Conservation (phyloP, 495 filamentous ascomycete species). For the Neurospora sp. region DNA sequence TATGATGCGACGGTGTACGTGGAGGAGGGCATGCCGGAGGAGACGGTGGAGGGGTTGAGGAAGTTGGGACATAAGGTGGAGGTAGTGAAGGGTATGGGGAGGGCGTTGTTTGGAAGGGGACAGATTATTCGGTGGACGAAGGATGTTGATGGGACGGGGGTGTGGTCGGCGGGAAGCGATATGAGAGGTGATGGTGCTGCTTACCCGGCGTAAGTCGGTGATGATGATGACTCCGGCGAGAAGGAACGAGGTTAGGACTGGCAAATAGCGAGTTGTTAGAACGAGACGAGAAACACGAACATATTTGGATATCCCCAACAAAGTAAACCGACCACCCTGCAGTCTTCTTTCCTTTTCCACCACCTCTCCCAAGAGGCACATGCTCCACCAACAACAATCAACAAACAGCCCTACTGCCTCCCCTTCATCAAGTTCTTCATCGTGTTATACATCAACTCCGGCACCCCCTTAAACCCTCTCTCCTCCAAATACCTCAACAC, state of each 20-base stretch:
- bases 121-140: slow-evolving; percentile 66
- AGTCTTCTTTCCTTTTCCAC: not conserved
- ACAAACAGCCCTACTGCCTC: slow-evolving; percentile 3
- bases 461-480: slow-evolving; percentile 55
- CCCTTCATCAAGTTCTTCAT: slow-evolving; percentile 59
- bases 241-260: too few species aligned
- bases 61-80: slow-evolving; percentile 63
- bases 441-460: slow-evolving; percentile 69
- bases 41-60: slow-evolving; percentile 54
- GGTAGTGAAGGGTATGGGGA: slow-evolving; percentile 54
- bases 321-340: not conserved
- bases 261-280: not conserved
- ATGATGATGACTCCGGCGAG: too few species aligned
- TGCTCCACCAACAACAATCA: not conserved
- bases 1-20: slow-evolving; percentile 49
- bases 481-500: slow-evolving; percentile 62
- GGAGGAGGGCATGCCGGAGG: slow-evolving; percentile 73
- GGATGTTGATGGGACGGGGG: slow-evolving; percentile 58
- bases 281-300: not conserved
- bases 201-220: slow-evolving; percentile 40
- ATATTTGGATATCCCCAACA: not conserved
- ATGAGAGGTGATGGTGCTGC: slow-evolving; percentile 79
- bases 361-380: not conserved
- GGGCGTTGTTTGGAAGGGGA: slow-evolving; percentile 77
- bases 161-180: slow-evolving; percentile 86